phyloP scores from a whole-genome alignment of 345 rosid species.

The Citrus sp. region DNA sequence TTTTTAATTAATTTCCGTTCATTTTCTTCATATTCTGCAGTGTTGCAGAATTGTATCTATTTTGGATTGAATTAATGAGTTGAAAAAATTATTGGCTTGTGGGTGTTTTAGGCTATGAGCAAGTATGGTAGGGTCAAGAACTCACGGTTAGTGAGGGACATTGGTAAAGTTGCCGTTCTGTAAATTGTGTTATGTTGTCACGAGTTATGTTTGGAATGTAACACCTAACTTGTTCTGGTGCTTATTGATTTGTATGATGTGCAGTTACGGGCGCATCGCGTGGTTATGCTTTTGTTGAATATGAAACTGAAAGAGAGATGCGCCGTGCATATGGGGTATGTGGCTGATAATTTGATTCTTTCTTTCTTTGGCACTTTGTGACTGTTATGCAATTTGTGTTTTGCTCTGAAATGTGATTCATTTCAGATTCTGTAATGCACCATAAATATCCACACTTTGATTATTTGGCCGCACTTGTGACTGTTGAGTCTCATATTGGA shows the following conservation, averaged over 20 bases:
- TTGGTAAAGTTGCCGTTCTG: conserved; percentile 42
- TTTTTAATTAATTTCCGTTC: too few species aligned
- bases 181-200: neutral
- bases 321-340: conserved; percentile 73
- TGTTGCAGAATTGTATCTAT: too few species aligned
- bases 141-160: conserved; percentile 87
- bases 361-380: neutral
- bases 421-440: neutral
- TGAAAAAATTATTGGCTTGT: neutral
- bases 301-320: conserved; percentile 81
- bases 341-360: neutral
- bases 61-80: neutral
- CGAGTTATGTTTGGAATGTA: neutral
- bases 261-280: conserved; percentile 91
- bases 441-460: neutral
- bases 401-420: neutral
- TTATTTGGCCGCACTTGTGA: neutral
- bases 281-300: conserved; percentile 90
- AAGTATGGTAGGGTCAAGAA: conserved; percentile 76
- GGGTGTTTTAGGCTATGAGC: conserved; percentile 62
- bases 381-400: too few species aligned
- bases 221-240: neutral
- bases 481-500: neutral
- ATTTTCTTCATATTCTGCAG: too few species aligned
- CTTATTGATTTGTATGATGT: neutral